Base-by-base conservation (phyloP, 2,329 filamentous ascomycete species). In the Venturia aucupariae region DNA sequence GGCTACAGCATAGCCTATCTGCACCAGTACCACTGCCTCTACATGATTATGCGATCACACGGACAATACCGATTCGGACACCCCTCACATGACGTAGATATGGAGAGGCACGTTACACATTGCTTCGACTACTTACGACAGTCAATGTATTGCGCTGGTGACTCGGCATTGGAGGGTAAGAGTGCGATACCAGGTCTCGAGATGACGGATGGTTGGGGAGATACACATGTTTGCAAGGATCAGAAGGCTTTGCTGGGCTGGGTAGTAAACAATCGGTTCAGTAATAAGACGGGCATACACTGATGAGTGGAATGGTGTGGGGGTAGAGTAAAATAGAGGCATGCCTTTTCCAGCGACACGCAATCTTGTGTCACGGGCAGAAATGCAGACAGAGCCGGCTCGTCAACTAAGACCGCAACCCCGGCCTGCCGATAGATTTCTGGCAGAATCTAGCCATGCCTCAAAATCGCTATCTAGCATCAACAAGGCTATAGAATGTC, bases 131-230 rank as follows among this genome's bases (percentile, higher is more conserved):
- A 65, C n/a, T 24, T 65, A 35, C 51, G 64, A 32, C 64, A 65
- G 22, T 54, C 38, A 32, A 32, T 55, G 38, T 44, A 32, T 41
- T 65, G 64, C 44, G 59, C 59, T 7, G 64, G 64, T 7, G 64
- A 65, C 39, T 24, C 41, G 10, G 64, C 64, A 4, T n/a, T 65
- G 41, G 64, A 65, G 24, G 64, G 64, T 19, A 60, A 55, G 30
- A 65, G 64, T 39, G 39, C 27, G 22, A 30, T 44, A 13, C 41
- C 32, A 27, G 61, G 61, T 8, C 41, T 64, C 11, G 51, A 57
- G 30, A 64, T 64, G 64, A 64, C 64, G n/a, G 64, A 65, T 42
- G 64, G 64, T 10, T 65, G 64, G 64, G 64, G 64, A 38, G 44
- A 54, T 32, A 57, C 51, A 15, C 64, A 65, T 64, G 30, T 65